These are phyloP conservation scores for Sequoiadendron giganteum DNA, from an alignment of 75 land plant genomes.

Conservation along the genomic window DNA sequence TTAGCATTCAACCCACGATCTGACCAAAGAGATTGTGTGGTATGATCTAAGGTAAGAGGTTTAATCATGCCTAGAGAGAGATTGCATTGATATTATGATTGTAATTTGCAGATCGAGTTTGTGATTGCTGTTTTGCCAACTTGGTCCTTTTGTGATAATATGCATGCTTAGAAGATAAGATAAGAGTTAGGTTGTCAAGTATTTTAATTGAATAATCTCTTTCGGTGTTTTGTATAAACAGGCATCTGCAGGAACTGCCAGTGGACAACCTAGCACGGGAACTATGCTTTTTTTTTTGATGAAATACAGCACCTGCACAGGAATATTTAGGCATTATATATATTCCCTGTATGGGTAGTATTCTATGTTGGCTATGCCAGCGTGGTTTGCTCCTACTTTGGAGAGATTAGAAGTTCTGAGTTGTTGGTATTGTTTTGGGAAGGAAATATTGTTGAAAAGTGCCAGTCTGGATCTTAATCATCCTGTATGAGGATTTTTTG, in stretches of 20 bases:
- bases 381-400: not conserved
- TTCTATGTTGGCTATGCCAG: not conserved
- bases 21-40: not conserved
- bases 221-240: not conserved
- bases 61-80: not conserved
- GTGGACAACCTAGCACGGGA: not conserved
- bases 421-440: conserved; percentile 9
- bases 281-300: not conserved
- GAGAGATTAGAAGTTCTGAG: not conserved
- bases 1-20: not conserved
- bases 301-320: not conserved
- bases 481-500: not conserved
- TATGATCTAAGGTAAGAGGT: not conserved
- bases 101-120: not conserved
- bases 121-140: not conserved
- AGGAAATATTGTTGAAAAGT: not conserved
- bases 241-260: not conserved
- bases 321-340: not conserved
- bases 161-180: not conserved
- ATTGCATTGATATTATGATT: not conserved
- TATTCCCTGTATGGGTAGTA: not conserved
- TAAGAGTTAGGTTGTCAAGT: not conserved
- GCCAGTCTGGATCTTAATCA: not conserved
- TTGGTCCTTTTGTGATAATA: not conserved
- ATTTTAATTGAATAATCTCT: not conserved